Evolutionary conservation across 257 asterid species (phyloP).

Genomic region (Scutellaria barbata): DNA sequence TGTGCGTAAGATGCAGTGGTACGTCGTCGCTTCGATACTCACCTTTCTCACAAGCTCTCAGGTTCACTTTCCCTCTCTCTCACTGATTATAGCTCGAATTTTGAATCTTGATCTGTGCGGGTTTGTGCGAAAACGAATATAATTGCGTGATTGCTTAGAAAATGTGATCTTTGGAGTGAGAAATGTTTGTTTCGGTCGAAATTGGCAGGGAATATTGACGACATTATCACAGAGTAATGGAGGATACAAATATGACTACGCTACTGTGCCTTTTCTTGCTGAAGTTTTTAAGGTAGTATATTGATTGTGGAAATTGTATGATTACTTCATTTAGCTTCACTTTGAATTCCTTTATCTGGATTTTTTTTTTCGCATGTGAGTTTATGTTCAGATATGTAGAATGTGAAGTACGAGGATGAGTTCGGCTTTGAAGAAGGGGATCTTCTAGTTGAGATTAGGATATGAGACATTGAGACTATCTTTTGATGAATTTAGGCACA

Average conservation of each 20-base stretch:
- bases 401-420: neutral
- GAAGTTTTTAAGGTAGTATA: conserved; percentile 86
- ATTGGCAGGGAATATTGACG: conserved; percentile 86
- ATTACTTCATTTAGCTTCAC: neutral
- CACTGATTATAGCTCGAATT: conserved; percentile 12
- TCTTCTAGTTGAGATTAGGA: conserved; percentile 10
- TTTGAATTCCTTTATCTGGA: neutral
- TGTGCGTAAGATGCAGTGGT: conserved; percentile 80
- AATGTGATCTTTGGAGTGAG: conserved; percentile 5
- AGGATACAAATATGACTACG: conserved; percentile 82
- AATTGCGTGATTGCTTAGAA: neutral
- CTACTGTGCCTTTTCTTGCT: conserved; percentile 99
- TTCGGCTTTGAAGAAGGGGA: conserved; percentile 1
- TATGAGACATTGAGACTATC: neutral
- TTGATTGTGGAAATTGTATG: neutral
- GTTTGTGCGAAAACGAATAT: neutral
- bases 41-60: conserved; percentile 97
- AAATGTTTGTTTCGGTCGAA: conserved; percentile 28
- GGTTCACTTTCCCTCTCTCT: conserved; percentile 51
- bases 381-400: conserved; percentile 5
- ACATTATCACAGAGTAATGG: conserved; percentile 92
- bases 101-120: conserved; percentile 33
- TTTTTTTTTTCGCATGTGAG: neutral
- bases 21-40: conserved; percentile 86
- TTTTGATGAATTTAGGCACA: neutral